phyloP scores from a whole-genome alignment of 768 basidiomycete genomes.

The Russula ochroleuca region DNA sequence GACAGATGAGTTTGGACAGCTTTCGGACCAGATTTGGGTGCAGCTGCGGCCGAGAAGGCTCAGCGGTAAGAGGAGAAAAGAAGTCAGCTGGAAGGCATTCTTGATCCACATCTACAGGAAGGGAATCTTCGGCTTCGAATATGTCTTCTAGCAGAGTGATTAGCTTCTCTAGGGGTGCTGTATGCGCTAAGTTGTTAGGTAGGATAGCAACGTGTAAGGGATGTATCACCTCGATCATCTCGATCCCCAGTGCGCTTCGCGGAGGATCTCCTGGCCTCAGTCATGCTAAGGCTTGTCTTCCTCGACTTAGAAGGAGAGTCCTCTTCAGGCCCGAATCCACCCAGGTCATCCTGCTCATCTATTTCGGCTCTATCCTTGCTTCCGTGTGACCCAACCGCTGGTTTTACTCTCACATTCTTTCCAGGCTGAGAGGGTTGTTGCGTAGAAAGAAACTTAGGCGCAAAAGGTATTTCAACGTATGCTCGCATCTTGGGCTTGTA shows the following conservation, averaged over 20 bases:
- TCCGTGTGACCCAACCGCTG: conserved; percentile 16
- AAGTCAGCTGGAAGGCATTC: conserved; percentile 53
- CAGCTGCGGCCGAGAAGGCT: conserved; percentile 58
- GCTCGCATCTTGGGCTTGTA: conserved; percentile 30
- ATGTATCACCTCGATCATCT: conserved; percentile 60
- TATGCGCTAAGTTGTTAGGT: background rate
- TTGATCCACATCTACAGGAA: conserved; percentile 53
- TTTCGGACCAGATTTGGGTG: conserved; percentile 58
- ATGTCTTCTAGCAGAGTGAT: conserved; percentile 75
- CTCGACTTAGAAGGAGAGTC: conserved; percentile 40
- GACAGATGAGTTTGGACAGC: conserved; percentile 61
- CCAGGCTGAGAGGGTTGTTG: conserved; percentile 19
- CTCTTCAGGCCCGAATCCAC: conserved; percentile 39
- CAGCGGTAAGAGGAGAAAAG: conserved; percentile 59
- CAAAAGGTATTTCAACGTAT: conserved; percentile 34
- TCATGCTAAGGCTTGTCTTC: conserved; percentile 27
- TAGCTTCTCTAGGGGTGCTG: conserved; percentile 74
- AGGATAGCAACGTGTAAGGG: background rate
- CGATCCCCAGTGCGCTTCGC: conserved; percentile 64
- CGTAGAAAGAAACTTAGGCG: conserved; percentile 29
- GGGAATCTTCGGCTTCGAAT: conserved; percentile 72
- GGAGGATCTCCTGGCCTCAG: conserved; percentile 45
- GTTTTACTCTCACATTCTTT: conserved; percentile 19
- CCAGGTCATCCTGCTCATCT: conserved; percentile 28
- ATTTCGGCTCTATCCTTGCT: conserved; percentile 8